These are phyloP conservation scores for Stephania yunnanensis DNA, from an alignment of 164 flowering plant species.

Conservation along the genomic window DNA sequence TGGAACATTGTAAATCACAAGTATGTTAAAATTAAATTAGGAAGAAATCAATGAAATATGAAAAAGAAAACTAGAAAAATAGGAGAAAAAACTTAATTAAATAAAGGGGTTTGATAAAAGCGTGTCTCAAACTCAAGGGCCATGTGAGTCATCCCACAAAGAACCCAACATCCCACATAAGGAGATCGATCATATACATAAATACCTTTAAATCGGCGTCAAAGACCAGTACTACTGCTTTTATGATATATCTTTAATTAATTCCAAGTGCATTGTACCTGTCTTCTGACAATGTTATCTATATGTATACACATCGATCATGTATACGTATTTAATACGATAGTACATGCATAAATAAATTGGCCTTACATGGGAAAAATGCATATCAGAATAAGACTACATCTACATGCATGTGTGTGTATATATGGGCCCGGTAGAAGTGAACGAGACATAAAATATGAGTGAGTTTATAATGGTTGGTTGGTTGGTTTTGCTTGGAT, in stretches of 20 bases:
- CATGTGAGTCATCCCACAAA: slow-evolving; percentile 33
- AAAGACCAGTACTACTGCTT: no score
- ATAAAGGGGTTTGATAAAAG: slow-evolving; percentile 20
- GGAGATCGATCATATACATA: not conserved
- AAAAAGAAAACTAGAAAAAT: not conserved
- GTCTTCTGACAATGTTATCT: not conserved
- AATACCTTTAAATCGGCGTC: slow-evolving; percentile 6
- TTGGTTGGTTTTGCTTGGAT: not conserved
- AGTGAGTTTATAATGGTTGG: not conserved
- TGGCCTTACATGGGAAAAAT: not conserved
- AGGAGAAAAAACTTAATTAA: not conserved
- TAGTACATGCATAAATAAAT: not conserved
- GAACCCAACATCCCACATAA: slow-evolving; percentile 36
- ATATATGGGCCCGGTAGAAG: not conserved
- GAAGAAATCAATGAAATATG: not conserved
- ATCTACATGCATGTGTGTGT: no score
- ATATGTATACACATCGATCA: not conserved
- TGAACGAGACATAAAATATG: not conserved
- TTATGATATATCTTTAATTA: no score
- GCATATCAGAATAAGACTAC: not conserved
- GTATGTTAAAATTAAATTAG: no score
- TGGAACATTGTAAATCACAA: no score
- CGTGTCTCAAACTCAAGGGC: slow-evolving; percentile 6
- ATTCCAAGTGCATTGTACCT: slow-evolving; percentile 1
- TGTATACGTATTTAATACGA: not conserved